These are phyloP conservation scores for Caryopteris hybrid DNA, from an alignment of 305 asterid species.

Conservation along the genomic window DNA sequence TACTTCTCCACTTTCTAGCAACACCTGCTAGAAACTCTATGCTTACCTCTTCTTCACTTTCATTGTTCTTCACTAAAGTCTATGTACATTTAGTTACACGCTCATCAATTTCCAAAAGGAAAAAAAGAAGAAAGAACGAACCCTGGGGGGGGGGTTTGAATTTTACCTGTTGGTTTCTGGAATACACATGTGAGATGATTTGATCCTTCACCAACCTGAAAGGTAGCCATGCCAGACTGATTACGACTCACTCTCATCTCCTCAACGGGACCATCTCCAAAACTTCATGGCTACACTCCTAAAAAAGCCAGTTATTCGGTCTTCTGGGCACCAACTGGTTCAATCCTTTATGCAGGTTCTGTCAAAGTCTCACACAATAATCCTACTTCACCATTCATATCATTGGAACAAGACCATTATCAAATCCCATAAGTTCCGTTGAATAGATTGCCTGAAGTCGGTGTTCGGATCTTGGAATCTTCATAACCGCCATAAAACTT, in stretches of 20 bases:
- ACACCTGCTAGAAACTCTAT: too few relatives aligned
- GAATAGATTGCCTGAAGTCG: constrained; percentile 63
- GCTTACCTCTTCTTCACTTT: background rate
- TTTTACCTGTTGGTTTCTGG: constrained; percentile 64
- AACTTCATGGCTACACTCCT: constrained; percentile 24
- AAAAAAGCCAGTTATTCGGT: constrained; percentile 28
- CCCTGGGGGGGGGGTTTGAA: background rate
- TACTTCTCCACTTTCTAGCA: too few relatives aligned
- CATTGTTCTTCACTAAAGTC: background rate
- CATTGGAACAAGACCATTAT: constrained; percentile 12
- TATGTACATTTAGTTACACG: background rate
- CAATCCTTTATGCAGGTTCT: constrained; percentile 23
- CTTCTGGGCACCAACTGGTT: constrained; percentile 24
- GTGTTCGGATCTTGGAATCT: constrained; percentile 59
- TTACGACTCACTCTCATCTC: constrained; percentile 30
- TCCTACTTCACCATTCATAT: constrained; percentile 22
- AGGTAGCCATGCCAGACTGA: constrained; percentile 54
- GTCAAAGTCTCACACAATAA: constrained; percentile 30
- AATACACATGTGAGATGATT: constrained; percentile 46
- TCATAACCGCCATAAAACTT: constrained; percentile 62
- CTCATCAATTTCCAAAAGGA: background rate
- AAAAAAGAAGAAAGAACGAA: background rate
- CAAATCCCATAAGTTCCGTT: constrained; percentile 76
- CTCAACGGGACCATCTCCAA: constrained; percentile 18
- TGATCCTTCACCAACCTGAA: constrained; percentile 67